Conservation (phyloP, 768 basidiomycete genomes). For the Amanita phalloides region DNA sequence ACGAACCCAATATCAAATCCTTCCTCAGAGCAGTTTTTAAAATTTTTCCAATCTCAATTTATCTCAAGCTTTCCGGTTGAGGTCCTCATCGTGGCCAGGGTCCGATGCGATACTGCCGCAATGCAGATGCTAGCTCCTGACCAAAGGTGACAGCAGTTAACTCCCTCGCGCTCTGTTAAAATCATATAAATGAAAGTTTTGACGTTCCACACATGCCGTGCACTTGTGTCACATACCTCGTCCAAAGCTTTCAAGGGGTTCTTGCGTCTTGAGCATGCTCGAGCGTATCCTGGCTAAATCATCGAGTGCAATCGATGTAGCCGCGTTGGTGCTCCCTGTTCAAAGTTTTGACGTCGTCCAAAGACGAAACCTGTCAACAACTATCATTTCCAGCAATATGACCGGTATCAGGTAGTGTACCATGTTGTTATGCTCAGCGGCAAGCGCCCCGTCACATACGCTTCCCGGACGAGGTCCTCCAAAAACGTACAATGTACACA, state of each 20-base stretch:
- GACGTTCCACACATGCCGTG: conserved; percentile 33
- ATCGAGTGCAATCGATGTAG: too few relatives aligned
- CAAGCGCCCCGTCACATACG: too few relatives aligned
- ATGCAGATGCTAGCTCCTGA: conserved; percentile 65
- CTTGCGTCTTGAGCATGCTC: conserved; percentile 37
- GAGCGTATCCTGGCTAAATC: conserved; percentile 63
- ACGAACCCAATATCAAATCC: conserved; percentile 76
- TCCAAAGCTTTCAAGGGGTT: conserved; percentile 49
- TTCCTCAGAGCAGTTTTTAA: conserved; percentile 55
- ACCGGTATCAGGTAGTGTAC: conserved; percentile 26
- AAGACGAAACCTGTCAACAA: conserved; percentile 71
- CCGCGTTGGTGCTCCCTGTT: too few relatives aligned
- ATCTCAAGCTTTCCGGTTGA: conserved; percentile 27
- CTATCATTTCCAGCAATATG: not conserved
- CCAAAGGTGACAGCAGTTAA: conserved; percentile 72
- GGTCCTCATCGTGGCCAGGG: conserved; percentile 32
- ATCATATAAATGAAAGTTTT: conserved; percentile 17
- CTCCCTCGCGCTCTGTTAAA: conserved; percentile 70
- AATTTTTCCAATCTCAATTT: conserved; percentile 38
- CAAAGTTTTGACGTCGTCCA: conserved; percentile 87
- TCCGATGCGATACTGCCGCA: conserved; percentile 41
- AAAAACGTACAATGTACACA: not conserved
- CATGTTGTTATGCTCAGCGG: conserved; percentile 69
- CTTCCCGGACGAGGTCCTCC: too few relatives aligned
- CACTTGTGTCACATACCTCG: conserved; percentile 36